These are phyloP conservation scores for Sporothrix dimorphospora DNA, from an alignment of 2,329 filamentous ascomycete species.

Conservation along the genomic window DNA sequence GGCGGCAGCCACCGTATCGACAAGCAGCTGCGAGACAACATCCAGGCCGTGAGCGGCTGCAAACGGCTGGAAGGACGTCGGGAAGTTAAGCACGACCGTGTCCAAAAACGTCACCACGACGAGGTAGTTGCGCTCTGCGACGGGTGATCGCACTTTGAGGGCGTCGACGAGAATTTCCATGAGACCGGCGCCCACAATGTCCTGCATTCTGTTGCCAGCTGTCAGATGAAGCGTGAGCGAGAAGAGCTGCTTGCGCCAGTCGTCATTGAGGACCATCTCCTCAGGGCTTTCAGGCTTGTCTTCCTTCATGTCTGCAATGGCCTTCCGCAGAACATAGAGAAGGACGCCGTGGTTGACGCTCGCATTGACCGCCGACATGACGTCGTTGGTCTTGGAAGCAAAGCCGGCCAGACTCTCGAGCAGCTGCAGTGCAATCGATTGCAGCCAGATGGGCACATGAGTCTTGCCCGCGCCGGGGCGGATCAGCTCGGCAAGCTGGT, in stretches of 20 bases:
- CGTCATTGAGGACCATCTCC: constrained; percentile 70
- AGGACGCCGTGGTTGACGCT: constrained; percentile 96
- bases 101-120: constrained; percentile 87
- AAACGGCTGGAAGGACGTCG: constrained; percentile 81
- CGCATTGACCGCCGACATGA: constrained; percentile 87
- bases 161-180: constrained; percentile 90
- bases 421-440: constrained; percentile 78
- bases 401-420: constrained; percentile 85
- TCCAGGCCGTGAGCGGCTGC: constrained; percentile 84
- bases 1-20: constrained; percentile 74
- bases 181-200: constrained; percentile 85
- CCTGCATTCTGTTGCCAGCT: constrained; percentile 71
- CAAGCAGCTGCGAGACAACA: constrained; percentile 83
- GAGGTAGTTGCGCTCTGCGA: constrained; percentile 81
- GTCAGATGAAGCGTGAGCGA: constrained; percentile 83
- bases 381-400: constrained; percentile 75
- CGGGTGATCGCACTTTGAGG: constrained; percentile 76
- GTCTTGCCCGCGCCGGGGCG: constrained; percentile 71
- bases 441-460: constrained; percentile 70
- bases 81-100: constrained; percentile 80
- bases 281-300: constrained; percentile 60
- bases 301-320: constrained; percentile 76
- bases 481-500: constrained; percentile 89
- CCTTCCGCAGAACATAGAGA: constrained; percentile 89
- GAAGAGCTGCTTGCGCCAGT: constrained; percentile 90